Evolutionary conservation across 2,329 filamentous ascomycete genomes (phyloP), one percentile per base, ranked within the genome.

Genomic region (Didymella keratinophila): DNA sequence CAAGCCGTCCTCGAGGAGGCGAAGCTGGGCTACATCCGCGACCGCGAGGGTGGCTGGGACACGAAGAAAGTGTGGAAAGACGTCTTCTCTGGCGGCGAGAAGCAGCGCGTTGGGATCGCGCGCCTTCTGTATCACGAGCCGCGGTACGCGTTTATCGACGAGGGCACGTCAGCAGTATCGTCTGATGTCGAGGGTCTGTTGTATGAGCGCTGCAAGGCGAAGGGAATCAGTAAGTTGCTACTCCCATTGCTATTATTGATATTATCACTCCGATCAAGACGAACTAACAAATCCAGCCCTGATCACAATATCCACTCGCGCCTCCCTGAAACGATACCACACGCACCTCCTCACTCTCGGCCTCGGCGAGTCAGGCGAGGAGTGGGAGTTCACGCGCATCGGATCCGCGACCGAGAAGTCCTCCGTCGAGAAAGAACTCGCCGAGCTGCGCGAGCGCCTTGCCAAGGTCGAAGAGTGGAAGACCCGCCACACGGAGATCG

Each of bases 1-100:
- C 86, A 89, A 72, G 83, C 83, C 25, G 86, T 96, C 2, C 84
- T 99, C 3, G 91, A 97, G 56, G 90, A 91, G 50, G 93, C 93
- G 0, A 87, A 87, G 56, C 83, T 99, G 0, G 94, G 93, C 4
- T 98, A 99, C 76, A 84, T 99, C 0, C 91, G 92, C 1, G 88
- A 93, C 47, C 88, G 95, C 16, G 95, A 99, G 81, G 95, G 95
- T 37, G 95, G 95, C 14, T 98, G 93, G 93, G 92, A 99, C 73
- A 95, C 92, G 4, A 86, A 92, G 56, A 98, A 99, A 78, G 93
- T 97, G 74, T 99, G 95, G 95, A 97, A 98, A 79, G 94, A 98
- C 68, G 92, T 99, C 4, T 83, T 99, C n/a, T 94, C 90, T 64
- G 95, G 95, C 37, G 95, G 95, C 12, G 95, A 99, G 83, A 99